Evolutionary conservation across 1,284 basidiomycete genomes (phyloP).

Genomic region (Sporisorium exsertum): DNA sequence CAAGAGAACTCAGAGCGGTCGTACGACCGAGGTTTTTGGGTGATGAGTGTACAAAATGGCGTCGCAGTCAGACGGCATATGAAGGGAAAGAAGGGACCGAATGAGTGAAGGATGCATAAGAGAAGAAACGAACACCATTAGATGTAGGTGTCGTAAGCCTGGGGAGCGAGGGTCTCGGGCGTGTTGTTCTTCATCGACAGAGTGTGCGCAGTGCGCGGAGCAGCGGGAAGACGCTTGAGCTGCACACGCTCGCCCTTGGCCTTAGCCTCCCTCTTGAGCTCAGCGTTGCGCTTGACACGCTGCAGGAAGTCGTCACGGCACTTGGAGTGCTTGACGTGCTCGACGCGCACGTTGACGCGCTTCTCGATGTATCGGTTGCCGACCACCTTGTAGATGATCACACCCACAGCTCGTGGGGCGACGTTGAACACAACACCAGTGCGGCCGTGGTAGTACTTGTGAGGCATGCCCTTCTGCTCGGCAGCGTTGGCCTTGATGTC

Average conservation of each 20-base stretch:
- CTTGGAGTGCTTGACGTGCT: constrained; percentile 98
- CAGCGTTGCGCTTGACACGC: constrained; percentile 93
- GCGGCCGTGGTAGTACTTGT: constrained; percentile 82
- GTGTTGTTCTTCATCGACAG: constrained; percentile 82
- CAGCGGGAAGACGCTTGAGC: constrained; percentile 87
- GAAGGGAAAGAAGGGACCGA: constrained; percentile 9
- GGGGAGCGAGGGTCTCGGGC: constrained; percentile 91
- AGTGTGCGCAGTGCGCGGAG: constrained; percentile 83
- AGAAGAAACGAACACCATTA: constrained; percentile 45
- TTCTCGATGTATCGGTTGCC: constrained; percentile 99
- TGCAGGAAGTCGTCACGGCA: constrained; percentile 98
- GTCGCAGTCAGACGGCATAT: constrained; percentile 8
- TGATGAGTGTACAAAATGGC: constrained; percentile 28
- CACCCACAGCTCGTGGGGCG: constrained; percentile 91
- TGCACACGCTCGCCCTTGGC: constrained; percentile 77
- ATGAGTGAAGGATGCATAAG: constrained; percentile 6
- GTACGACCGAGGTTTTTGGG: constrained; percentile 37
- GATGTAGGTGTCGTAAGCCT: constrained; percentile 75
- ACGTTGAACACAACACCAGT: constrained; percentile 99
- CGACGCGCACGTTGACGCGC: constrained; percentile 97
- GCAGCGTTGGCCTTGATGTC: constrained; percentile 99
- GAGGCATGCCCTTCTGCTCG: constrained; percentile 99
- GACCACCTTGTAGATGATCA: constrained; percentile 98
- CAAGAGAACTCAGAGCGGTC: constrained; percentile 18
- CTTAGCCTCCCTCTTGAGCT: constrained; percentile 83